phyloP scores from a whole-genome alignment of 257 asterid genomes.

The Catharanthus roseus region DNA sequence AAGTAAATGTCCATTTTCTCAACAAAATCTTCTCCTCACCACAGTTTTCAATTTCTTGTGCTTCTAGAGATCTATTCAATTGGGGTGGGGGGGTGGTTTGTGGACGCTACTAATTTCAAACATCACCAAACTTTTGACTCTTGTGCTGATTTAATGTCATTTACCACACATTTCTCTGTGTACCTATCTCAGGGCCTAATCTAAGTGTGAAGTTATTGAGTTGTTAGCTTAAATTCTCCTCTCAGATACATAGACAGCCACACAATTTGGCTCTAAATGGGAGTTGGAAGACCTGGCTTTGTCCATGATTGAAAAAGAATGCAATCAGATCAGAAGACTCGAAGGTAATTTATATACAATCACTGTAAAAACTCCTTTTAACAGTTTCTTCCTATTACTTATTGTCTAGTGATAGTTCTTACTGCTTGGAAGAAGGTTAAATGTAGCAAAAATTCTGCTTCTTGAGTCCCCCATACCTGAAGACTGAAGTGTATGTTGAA shows the following conservation, averaged over 20 bases:
- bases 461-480: slow-evolving; percentile 4
- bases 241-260: not conserved
- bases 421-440: not conserved
- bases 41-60: not conserved
- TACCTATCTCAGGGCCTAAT: not conserved
- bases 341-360: not conserved
- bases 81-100: not conserved
- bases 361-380: not conserved
- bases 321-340: too few species aligned
- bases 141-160: not conserved
- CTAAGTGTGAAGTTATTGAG: not conserved
- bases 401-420: not conserved
- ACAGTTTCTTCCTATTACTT: not conserved
- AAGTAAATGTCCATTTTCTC: not conserved
- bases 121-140: not conserved
- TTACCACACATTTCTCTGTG: not conserved
- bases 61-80: not conserved
- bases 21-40: not conserved
- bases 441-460: slow-evolving; percentile 4
- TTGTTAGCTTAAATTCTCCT: not conserved
- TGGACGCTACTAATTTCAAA: not conserved
- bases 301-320: not conserved
- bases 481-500: slow-evolving; percentile 9
- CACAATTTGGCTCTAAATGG: not conserved
- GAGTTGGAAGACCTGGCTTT: not conserved